These are phyloP conservation scores for Suillus occidentalis DNA, from an alignment of 768 basidiomycete genomes.

Conservation along the genomic window DNA sequence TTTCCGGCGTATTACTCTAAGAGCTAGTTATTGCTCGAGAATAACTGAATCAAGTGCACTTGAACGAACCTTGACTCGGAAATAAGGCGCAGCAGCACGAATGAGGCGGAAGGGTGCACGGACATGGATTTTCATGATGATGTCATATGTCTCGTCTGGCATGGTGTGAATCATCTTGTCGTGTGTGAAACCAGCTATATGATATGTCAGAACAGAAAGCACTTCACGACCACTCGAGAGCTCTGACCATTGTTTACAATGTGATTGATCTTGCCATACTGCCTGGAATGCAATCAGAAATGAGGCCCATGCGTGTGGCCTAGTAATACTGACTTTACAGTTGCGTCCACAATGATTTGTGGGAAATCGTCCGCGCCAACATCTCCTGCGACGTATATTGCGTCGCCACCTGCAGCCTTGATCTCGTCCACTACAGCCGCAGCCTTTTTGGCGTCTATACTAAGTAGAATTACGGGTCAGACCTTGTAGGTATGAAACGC, in stretches of 20 bases:
- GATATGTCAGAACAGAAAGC: not conserved
- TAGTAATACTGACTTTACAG: constrained; percentile 59
- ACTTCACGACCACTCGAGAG: not conserved
- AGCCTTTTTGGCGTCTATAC: constrained; percentile 73
- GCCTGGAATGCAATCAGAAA: constrained; percentile 3
- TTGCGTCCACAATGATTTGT: constrained; percentile 71
- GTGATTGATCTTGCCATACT: constrained; percentile 88
- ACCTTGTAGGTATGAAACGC: constrained; percentile 1
- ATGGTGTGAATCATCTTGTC: constrained; percentile 90
- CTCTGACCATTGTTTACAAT: constrained; percentile 75
- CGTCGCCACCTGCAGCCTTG: constrained; percentile 68
- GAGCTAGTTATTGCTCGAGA: not conserved
- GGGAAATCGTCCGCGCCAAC: constrained; percentile 85
- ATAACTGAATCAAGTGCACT: not conserved
- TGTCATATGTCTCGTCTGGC: constrained; percentile 77
- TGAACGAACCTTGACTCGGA: constrained; percentile 65
- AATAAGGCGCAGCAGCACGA: constrained; percentile 80
- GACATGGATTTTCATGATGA: constrained; percentile 84
- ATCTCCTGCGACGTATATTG: constrained; percentile 74
- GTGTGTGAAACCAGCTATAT: constrained; percentile 69
- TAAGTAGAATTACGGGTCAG: constrained; percentile 24
- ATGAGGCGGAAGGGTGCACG: constrained; percentile 85
- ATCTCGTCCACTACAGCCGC: constrained; percentile 71
- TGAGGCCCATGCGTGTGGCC: not conserved
- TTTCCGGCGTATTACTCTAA: constrained; percentile 57